Percentiles rank a stretch among this genome's conserved stretches.
Evolutionary conservation across 139 green algal species (phyloP).

Genomic region (Ulvella scutata): DNA sequence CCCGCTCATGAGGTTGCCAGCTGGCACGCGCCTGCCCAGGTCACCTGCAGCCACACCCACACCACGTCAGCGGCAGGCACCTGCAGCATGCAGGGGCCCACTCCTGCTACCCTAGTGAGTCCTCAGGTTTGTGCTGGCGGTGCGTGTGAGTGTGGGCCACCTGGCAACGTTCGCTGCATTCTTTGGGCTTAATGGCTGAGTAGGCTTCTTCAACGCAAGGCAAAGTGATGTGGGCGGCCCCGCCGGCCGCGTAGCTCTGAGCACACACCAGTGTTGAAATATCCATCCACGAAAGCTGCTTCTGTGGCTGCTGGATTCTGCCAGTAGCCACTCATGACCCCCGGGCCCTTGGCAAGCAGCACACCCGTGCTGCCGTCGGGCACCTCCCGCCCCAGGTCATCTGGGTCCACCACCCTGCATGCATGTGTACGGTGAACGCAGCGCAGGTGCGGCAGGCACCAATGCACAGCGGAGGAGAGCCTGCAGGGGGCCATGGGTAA

Average conservation of each 20-base stretch:
- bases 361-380: conserved; percentile 38
- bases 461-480: not conserved
- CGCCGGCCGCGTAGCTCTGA: no score
- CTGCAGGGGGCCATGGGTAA: no score
- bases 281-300: not conserved
- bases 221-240: no score
- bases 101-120: no score
- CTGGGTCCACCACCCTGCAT: conserved; percentile 61
- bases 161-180: no score
- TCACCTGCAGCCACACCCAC: conserved; percentile 37
- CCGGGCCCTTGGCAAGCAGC: conserved; percentile 58
- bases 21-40: conserved; percentile 53
- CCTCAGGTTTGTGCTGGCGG: no score
- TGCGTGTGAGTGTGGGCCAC: no score
- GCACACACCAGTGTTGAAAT: not conserved
- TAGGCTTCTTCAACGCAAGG: no score
- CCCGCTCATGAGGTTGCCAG: conserved; percentile 42
- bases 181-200: no score
- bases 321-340: conserved; percentile 51
- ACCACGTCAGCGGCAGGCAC: no score
- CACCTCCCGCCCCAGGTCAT: conserved; percentile 28
- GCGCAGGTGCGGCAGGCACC: not conserved
- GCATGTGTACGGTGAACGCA: not conserved
- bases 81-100: no score
- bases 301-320: not conserved